These are phyloP conservation scores for Corchorus olitorius DNA, from an alignment of 345 rosid species.

Conservation along the genomic window DNA sequence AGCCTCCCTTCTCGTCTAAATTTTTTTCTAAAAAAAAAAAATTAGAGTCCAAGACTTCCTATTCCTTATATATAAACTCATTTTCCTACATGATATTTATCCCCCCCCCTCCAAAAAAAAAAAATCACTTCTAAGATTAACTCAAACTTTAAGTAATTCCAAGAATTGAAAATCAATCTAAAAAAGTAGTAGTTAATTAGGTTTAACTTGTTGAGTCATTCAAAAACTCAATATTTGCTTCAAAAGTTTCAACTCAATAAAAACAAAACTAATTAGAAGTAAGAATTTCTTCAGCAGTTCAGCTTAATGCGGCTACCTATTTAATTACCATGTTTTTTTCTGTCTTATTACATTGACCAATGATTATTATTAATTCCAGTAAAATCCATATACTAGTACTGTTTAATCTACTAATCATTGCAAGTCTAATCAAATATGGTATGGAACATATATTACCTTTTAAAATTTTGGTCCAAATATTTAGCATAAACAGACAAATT, in stretches of 20 bases:
- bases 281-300: neutral
- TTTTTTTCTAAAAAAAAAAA: too few species aligned
- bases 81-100: too few species aligned
- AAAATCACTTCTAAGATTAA: too few species aligned
- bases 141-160: neutral
- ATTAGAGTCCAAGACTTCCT: too few species aligned
- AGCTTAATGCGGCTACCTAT: neutral
- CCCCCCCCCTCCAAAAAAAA: too few species aligned
- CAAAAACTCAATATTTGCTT: neutral
- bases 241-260: neutral
- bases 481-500: too few species aligned
- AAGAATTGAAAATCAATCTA: conserved; percentile 3
- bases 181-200: neutral
- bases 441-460: neutral
- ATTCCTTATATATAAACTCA: too few species aligned
- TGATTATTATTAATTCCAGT: neutral
- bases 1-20: too few species aligned
- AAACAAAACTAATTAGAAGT: neutral
- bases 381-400: neutral
- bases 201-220: neutral
- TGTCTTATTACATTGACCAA: neutral
- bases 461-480: neutral
- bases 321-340: neutral
- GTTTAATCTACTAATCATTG: neutral
- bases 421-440: conserved; percentile 6